Percentiles rank a stretch among this genome's conserved stretches.
Evolutionary conservation across 2,329 filamentous ascomycete genomes (phyloP).

Genomic region (Huntiella decipiens): DNA sequence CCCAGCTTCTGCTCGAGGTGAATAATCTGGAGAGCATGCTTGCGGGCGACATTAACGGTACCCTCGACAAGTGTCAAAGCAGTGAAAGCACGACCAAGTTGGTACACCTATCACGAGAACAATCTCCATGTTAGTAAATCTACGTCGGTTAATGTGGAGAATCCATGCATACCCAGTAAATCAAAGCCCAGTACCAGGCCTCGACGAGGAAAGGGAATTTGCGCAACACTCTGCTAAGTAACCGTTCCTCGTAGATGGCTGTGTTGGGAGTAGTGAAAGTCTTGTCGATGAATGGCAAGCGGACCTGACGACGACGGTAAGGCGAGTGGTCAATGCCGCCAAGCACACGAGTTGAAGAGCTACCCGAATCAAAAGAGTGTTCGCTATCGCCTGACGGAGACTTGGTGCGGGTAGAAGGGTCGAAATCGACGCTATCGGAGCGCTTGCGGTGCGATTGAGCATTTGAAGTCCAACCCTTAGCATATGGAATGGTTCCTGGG

Average conservation of each 20-base stretch:
- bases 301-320: conserved; percentile 12
- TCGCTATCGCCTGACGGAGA: conserved; percentile 11
- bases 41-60: conserved; percentile 48
- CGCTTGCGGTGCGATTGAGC: conserved; percentile 12
- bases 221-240: conserved; percentile 43
- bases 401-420: conserved; percentile 5
- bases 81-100: conserved; percentile 52
- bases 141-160: background rate
- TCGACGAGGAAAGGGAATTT: conserved; percentile 56
- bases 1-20: conserved; percentile 43
- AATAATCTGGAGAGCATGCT: conserved; percentile 49
- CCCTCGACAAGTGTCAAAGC: conserved; percentile 48
- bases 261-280: conserved; percentile 43
- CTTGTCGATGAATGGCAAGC: conserved; percentile 15
- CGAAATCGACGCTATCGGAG: conserved; percentile 12
- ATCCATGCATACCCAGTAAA: conserved; percentile 50
- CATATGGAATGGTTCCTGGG: conserved; percentile 10
- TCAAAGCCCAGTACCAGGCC: conserved; percentile 58
- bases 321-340: conserved; percentile 12
- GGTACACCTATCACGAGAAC: conserved; percentile 38
- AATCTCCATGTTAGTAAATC: conserved; percentile 3
- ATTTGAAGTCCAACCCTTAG: conserved; percentile 10
- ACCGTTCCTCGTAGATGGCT: conserved; percentile 34
- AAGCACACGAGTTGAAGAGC: conserved; percentile 10
- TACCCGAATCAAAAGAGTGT: conserved; percentile 11